These are phyloP conservation scores for Yamadazyma phyllophila DNA, from an alignment of 805 yeast genomes.

Conservation along the genomic window DNA sequence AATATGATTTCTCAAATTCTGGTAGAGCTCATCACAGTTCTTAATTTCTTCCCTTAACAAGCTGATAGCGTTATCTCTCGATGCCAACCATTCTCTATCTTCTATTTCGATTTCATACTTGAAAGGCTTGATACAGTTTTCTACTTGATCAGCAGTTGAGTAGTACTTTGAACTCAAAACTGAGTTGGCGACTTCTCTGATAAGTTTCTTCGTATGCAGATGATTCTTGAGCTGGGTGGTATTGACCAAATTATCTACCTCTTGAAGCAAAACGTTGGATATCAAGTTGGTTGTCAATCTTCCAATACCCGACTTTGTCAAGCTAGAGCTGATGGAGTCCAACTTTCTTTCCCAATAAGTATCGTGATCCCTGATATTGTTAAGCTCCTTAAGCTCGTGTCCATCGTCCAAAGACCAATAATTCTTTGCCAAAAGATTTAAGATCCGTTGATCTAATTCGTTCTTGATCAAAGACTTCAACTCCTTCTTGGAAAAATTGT, in stretches of 20 bases:
- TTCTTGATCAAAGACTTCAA: conserved; percentile 73
- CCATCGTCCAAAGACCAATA: conserved; percentile 74
- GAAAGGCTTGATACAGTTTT: conserved; percentile 95
- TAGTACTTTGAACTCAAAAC: conserved; percentile 77
- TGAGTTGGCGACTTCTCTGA: conserved; percentile 77
- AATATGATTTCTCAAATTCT: conserved; percentile 58
- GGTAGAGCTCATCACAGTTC: conserved; percentile 71
- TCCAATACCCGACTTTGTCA: conserved; percentile 93
- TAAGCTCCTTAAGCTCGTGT: conserved; percentile 54
- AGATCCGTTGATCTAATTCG: conserved; percentile 83
- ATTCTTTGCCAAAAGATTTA: conserved; percentile 82
- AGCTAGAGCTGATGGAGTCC: conserved; percentile 76
- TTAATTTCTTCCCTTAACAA: conserved; percentile 79
- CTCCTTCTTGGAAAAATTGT: conserved; percentile 78
- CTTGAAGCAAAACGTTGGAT: conserved; percentile 75
- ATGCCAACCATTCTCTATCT: conserved; percentile 85
- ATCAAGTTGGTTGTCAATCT: conserved; percentile 80
- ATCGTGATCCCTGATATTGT: conserved; percentile 42
- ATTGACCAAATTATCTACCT: conserved; percentile 70
- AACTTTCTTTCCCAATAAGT: conserved; percentile 78
- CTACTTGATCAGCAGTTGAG: conserved; percentile 97
- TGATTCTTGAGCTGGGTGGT: conserved; percentile 77
- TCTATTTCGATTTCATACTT: conserved; percentile 96
- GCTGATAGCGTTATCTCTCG: conserved; percentile 73
- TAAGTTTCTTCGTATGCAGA: conserved; percentile 79